phyloP scores from a whole-genome alignment of 78 protist genomes.

The Cyanophora paradoxa region DNA sequence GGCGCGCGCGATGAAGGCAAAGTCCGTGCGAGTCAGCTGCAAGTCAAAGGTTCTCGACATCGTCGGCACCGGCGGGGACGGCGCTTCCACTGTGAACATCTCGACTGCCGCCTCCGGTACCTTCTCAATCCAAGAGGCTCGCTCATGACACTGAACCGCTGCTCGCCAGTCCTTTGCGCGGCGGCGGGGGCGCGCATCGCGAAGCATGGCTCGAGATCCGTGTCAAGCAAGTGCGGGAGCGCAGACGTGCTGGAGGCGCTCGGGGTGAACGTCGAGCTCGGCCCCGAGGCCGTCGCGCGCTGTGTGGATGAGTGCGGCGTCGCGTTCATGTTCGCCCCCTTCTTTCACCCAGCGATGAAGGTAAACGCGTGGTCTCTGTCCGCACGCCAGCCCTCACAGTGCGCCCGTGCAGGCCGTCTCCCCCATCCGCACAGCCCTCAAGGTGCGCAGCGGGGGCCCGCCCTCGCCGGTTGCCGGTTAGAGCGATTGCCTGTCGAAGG shows the following conservation, averaged over 20 bases:
- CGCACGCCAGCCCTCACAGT: not conserved
- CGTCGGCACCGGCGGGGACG: slow-evolving; percentile 19
- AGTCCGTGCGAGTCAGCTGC: not conserved
- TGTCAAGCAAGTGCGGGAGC: not conserved
- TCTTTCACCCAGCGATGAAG: slow-evolving; percentile 15
- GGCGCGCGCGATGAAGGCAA: not conserved
- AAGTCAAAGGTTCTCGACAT: not conserved
- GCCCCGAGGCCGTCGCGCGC: not conserved
- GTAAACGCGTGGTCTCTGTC: not conserved
- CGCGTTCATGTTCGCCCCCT: slow-evolving; percentile 15
- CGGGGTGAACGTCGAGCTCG: not conserved
- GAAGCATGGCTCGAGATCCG: too few species aligned
- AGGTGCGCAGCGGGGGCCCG: too few species aligned
- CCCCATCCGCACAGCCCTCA: too few species aligned
- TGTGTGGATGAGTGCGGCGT: not conserved
- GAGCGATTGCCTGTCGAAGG: too few species aligned
- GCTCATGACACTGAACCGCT: too few species aligned
- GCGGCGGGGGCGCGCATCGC: too few species aligned
- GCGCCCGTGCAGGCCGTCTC: too few species aligned
- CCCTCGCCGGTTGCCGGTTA: too few species aligned
- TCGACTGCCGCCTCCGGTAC: slow-evolving; percentile 1
- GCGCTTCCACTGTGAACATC: not conserved
- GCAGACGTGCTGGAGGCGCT: slow-evolving; percentile 9
- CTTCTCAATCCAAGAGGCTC: too few species aligned
- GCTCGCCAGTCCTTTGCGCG: too few species aligned